A percentile compares a stretch with the other conserved stretches of the same genome.
Conservation (phyloP, 1,139 yeast genomes). For the Yamadazyma mexicana region DNA sequence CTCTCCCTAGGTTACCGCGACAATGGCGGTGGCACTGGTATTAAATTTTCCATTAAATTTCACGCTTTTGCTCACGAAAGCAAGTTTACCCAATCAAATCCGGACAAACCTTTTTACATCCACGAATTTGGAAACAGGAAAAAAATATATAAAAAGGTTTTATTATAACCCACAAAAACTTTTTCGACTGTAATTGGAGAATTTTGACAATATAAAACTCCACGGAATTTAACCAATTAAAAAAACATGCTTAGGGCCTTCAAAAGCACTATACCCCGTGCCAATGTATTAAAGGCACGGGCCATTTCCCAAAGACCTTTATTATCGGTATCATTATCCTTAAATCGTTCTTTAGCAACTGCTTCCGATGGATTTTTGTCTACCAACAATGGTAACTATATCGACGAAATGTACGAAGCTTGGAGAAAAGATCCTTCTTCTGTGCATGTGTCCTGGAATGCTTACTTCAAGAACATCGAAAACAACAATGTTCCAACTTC, state of each 20-base stretch:
- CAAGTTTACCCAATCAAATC: constrained; percentile 11
- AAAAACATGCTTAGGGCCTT: constrained; percentile 45
- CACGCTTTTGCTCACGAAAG: not conserved
- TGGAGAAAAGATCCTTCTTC: constrained; percentile 89
- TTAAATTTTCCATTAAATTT: no score
- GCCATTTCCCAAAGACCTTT: constrained; percentile 10
- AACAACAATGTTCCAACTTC: constrained; percentile 67
- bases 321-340: constrained; percentile 12
- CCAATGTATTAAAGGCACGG: constrained; percentile 23
- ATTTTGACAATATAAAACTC: not conserved
- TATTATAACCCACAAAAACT: constrained; percentile 3
- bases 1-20: not conserved
- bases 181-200: not conserved
- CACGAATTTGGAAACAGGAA: constrained; percentile 4
- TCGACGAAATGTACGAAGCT: constrained; percentile 96
- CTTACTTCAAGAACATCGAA: constrained; percentile 90
- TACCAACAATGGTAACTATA: constrained; percentile 84
- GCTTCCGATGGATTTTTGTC: constrained; percentile 71
- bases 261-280: constrained; percentile 40
- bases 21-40: not conserved
- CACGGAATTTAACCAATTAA: no score
- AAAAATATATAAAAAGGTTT: constrained; percentile 4
- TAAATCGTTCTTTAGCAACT: constrained; percentile 73
- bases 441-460: constrained; percentile 95
- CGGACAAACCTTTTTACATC: constrained; percentile 6